Evolutionary conservation across 164 flowering plant genomes (phyloP).

Genomic region (Paratinospora sagittata): DNA sequence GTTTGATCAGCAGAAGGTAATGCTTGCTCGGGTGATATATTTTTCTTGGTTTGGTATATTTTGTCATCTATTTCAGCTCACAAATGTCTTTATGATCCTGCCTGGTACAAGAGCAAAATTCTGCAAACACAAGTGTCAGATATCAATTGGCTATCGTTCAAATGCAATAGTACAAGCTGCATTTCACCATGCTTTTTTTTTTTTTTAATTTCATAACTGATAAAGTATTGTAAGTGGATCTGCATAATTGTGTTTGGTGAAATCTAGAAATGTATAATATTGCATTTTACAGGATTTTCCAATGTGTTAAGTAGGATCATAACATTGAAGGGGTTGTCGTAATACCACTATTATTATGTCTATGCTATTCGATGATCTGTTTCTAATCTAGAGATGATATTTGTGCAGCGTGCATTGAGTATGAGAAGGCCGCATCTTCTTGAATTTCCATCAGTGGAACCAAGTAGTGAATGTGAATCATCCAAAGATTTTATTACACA

Average conservation of each 20-base stretch:
- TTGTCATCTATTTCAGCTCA: background rate
- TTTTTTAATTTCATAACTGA: no score
- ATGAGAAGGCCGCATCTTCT: slow-evolving; percentile 11
- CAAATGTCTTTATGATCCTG: background rate
- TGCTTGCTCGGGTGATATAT: background rate
- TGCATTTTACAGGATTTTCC: background rate
- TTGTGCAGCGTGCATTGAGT: slow-evolving; percentile 30
- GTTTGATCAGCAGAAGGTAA: slow-evolving; percentile 37
- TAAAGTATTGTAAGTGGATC: no score
- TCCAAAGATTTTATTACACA: slow-evolving; percentile 14
- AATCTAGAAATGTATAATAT: no score
- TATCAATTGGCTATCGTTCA: no score
- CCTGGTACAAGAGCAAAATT: background rate
- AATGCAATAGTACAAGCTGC: no score
- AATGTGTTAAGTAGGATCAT: background rate
- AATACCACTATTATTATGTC: no score
- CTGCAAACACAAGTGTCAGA: background rate
- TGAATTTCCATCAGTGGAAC: slow-evolving; percentile 16
- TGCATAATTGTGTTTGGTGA: no score
- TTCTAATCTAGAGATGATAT: background rate
- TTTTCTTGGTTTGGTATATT: background rate
- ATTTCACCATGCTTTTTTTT: no score
- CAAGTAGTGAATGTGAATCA: slow-evolving; percentile 9
- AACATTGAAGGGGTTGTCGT: background rate
- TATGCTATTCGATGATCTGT: background rate